Base-by-base conservation (phyloP, 2,329 filamentous ascomycete genomes). In the Xylariaceae sp. region DNA sequence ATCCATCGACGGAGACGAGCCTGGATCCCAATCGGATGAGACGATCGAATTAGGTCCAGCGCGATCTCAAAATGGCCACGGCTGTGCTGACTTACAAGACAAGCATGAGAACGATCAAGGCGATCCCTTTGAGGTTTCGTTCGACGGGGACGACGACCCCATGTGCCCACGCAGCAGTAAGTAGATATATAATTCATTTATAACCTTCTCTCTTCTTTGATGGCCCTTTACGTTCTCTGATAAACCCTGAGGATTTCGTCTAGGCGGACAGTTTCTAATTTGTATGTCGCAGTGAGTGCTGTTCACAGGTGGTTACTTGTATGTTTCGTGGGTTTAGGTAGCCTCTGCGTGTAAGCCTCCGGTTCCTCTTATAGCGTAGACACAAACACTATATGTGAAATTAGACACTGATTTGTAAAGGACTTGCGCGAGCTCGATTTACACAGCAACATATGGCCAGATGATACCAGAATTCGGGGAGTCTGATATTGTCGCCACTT, bases 401-500 rank as follows among this genome's bases (percentile, higher is more conserved):
- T n/a, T n/a, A n/a, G n/a, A n/a, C 17, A 19, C 17, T 56, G 43
- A 47, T 19, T 49, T 8, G 4, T 8, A 1, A 66, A 92, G 89
- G 51, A 96, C 92, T 7, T 92, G 88, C 70, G 86, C 90, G 1
- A 93, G 89, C 44, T 95, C 92, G n/a, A 86, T 96, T 66, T 96
- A 97, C 74, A 94, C 92, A 0, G 85, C 86, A 11, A 95, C 90
- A 0, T 97, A 96, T 72, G 71, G 68, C 16, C 89, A 95, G 73
- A 85, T 96, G 74, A 85, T 88, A 61, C 76, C 79, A 23, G 90
- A 96, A 57, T 96, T 96, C 66, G 76, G 84, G 63, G 83, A 84
- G 66, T 89, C 89, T 0, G 82, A 84, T 53, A 79, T 91, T 46
- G 82, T 96, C 21, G 91, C 89, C 11, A 92, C 91, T 3, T 74